These are phyloP conservation scores for Avena eriantha DNA, from an alignment of 176 grass and related monocot genomes.

Conservation along the genomic window DNA sequence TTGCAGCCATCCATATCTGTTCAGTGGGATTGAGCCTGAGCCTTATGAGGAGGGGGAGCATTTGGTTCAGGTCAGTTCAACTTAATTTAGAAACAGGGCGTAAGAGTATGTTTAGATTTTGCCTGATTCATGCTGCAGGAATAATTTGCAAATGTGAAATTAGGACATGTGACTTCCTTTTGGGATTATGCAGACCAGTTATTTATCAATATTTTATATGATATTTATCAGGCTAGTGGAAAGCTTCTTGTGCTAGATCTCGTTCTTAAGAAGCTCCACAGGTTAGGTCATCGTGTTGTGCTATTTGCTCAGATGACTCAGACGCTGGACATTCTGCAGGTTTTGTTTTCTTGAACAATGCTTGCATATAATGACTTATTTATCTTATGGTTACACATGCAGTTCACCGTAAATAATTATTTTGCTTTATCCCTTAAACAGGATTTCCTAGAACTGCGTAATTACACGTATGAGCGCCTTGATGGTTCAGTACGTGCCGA, in stretches of 20 bases:
- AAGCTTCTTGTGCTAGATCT: constrained; percentile 87
- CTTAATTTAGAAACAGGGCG: constrained; percentile 20
- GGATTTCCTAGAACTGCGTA: constrained; percentile 91
- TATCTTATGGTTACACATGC: neutral
- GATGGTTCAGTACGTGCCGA: constrained; percentile 97
- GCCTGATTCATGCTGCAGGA: neutral
- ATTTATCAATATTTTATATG: constrained; percentile 12
- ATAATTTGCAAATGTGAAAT: neutral
- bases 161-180: neutral
- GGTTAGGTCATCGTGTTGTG: constrained; percentile 76
- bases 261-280: constrained; percentile 79
- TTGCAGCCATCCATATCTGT: constrained; percentile 96
- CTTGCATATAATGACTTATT: constrained; percentile 8
- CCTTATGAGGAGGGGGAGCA: constrained; percentile 91
- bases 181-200: neutral
- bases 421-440: constrained; percentile 43
- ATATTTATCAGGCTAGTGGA: constrained; percentile 84
- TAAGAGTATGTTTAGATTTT: constrained; percentile 22
- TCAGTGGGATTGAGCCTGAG: constrained; percentile 93
- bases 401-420: constrained; percentile 23
- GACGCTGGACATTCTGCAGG: constrained; percentile 98
- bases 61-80: constrained; percentile 52
- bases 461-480: constrained; percentile 88
- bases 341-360: constrained; percentile 43
- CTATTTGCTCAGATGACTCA: constrained; percentile 99